Percentiles rank a stretch among this genome's conserved stretches.
These are phyloP conservation scores for Endogone sp. DNA, from an alignment of 192 early-diverging fungal species.

Conservation along the genomic window DNA sequence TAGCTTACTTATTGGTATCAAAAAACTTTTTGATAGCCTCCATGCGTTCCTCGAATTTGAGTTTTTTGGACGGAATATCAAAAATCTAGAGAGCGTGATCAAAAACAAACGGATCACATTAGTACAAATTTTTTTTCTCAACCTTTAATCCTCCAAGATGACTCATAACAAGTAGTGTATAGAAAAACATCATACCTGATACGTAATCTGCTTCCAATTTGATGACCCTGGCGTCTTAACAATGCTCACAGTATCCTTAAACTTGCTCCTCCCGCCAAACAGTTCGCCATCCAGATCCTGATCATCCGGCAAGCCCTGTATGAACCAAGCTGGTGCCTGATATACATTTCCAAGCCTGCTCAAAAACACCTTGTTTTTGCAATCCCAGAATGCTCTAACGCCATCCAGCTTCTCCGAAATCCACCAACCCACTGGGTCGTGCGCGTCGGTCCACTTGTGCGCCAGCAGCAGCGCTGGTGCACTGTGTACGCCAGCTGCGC, in stretches of 20 bases:
- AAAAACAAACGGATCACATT: too few species aligned
- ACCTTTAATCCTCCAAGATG: too few species aligned
- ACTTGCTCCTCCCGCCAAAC: conserved; percentile 60
- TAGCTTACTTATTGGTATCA: too few species aligned
- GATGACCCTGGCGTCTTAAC: conserved; percentile 39
- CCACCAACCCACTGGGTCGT: conserved; percentile 69
- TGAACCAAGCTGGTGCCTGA: conserved; percentile 46
- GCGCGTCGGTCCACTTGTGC: conserved; percentile 31
- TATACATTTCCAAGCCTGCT: conserved; percentile 58
- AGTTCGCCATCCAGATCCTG: conserved; percentile 69
- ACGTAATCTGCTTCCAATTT: conserved; percentile 50
- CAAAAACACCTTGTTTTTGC: conserved; percentile 34
- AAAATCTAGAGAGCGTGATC: conserved; percentile 22
- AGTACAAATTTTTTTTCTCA: too few species aligned
- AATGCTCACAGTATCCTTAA: conserved; percentile 59
- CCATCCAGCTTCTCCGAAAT: conserved; percentile 73
- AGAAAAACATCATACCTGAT: conserved; percentile 40
- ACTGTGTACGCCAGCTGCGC: background rate
- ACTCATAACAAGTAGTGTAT: too few species aligned
- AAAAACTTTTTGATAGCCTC: too few species aligned
- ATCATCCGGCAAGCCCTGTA: conserved; percentile 41
- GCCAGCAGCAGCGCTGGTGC: conserved; percentile 36
- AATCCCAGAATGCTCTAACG: conserved; percentile 62
- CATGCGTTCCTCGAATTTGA: too few species aligned
- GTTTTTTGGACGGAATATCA: conserved; percentile 33